A percentile compares a stretch with the other conserved stretches of the same genome.
These are phyloP conservation scores for Scheffersomyces illinoinensis DNA, from an alignment of 1,139 yeast genomes.

Conservation along the genomic window DNA sequence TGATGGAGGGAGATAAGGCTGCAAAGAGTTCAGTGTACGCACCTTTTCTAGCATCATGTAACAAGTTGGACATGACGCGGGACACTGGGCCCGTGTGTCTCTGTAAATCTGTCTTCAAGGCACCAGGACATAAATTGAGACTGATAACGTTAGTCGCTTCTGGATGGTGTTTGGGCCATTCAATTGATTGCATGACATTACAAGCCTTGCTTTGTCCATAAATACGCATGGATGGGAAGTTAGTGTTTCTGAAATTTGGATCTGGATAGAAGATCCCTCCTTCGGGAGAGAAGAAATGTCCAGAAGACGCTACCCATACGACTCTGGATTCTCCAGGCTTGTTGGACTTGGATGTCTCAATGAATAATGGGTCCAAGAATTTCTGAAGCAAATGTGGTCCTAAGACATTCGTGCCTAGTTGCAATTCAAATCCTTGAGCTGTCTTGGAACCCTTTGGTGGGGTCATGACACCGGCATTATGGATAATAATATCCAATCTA, in stretches of 20 bases:
- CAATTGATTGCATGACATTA: constrained; percentile 37
- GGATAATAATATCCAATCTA: constrained; percentile 10
- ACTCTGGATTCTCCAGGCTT: constrained; percentile 25
- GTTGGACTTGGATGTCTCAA: constrained; percentile 22
- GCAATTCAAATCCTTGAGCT: constrained; percentile 43
- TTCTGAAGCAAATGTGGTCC: constrained; percentile 50
- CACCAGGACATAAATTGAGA: constrained; percentile 47
- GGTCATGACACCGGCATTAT: constrained; percentile 42
- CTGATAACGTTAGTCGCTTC: constrained; percentile 27
- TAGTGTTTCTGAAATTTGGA: constrained; percentile 16
- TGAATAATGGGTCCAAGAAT: constrained; percentile 39
- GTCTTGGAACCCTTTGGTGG: constrained; percentile 37
- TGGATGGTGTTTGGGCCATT: constrained; percentile 36
- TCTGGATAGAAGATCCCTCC: constrained; percentile 43
- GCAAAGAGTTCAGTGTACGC: constrained; percentile 20
- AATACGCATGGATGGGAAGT: constrained; percentile 3
- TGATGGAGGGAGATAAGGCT: constrained; percentile 13
- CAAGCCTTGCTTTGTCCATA: constrained; percentile 53
- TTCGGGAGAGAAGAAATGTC: constrained; percentile 33
- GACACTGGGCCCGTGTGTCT: constrained; percentile 24
- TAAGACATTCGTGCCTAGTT: constrained; percentile 48
- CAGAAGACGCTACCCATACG: constrained; percentile 47
- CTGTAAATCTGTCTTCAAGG: constrained; percentile 38
- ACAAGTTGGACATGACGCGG: constrained; percentile 3
- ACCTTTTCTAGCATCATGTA: constrained; percentile 41